These are phyloP conservation scores for Quercus phellos DNA, from an alignment of 331 rosid species.

Conservation along the genomic window DNA sequence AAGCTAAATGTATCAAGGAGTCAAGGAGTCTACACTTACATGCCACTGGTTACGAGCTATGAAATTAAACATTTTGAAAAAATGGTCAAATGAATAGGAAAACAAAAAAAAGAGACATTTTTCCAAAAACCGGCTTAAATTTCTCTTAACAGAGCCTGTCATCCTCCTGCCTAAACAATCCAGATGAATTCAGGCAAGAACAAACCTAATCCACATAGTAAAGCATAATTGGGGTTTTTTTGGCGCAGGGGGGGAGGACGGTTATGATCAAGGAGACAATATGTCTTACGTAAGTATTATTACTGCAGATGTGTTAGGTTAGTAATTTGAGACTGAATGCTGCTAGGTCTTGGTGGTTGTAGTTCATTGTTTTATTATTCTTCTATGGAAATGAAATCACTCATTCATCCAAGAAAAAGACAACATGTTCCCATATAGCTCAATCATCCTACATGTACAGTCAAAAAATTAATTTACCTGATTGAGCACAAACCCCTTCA, in stretches of 20 bases:
- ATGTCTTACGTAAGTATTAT: background rate
- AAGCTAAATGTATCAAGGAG: background rate
- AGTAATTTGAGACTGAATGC: no score
- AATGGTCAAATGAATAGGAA: background rate
- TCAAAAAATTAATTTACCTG: slow-evolving; percentile 39
- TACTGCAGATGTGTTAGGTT: no score
- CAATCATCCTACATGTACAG: background rate
- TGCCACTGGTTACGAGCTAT: background rate
- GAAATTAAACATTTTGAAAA: background rate
- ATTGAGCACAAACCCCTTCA: slow-evolving; percentile 68
- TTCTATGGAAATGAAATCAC: slow-evolving; percentile 7
- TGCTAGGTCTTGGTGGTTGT: no score
- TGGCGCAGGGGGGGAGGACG: no score
- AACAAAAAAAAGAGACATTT: background rate
- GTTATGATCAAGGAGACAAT: background rate
- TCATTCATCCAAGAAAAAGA: background rate
- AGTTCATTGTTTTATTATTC: no score
- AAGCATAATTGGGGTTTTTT: background rate
- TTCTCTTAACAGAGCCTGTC: background rate
- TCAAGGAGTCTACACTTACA: background rate
- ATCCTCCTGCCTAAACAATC: background rate
- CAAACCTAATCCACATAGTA: background rate
- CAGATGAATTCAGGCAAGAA: background rate
- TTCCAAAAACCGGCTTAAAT: background rate
- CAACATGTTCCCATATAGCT: background rate